A percentile compares a stretch with the other conserved stretches of the same genome.
These are phyloP conservation scores for Talaromyces stipitatus DNA, from an alignment of 495 filamentous ascomycete genomes.

Conservation along the genomic window DNA sequence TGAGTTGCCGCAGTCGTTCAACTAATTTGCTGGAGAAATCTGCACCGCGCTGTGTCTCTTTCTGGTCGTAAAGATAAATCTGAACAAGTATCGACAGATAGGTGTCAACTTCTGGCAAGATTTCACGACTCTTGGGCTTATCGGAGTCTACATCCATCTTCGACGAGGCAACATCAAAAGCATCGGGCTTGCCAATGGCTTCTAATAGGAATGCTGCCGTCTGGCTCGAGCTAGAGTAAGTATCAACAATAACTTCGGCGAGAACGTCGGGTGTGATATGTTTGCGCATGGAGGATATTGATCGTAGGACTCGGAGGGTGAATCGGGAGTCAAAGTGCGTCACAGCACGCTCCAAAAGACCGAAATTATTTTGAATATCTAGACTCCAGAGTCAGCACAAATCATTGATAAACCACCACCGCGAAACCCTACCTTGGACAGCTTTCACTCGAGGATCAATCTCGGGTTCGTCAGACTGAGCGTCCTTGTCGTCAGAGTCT, in stretches of 20 bases:
- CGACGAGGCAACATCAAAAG: slow-evolving; percentile 46
- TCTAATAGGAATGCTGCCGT: slow-evolving; percentile 62
- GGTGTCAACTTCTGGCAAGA: slow-evolving; percentile 83
- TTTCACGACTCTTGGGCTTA: slow-evolving; percentile 51
- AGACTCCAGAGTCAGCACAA: neutral
- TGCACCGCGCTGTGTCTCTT: slow-evolving; percentile 68
- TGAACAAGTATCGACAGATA: slow-evolving; percentile 86
- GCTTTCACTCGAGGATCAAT: slow-evolving; percentile 58
- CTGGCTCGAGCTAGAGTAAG: slow-evolving; percentile 57
- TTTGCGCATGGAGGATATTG: slow-evolving; percentile 92
- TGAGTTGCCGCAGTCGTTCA: slow-evolving; percentile 76
- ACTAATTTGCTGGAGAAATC: slow-evolving; percentile 76
- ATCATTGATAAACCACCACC: neutral
- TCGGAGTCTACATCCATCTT: slow-evolving; percentile 78
- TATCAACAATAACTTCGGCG: slow-evolving; percentile 70
- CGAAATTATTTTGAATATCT: slow-evolving; percentile 95
- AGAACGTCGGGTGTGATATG: slow-evolving; percentile 74
- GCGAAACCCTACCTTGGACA: slow-evolving; percentile 43
- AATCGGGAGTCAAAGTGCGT: slow-evolving; percentile 91
- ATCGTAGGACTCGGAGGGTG: slow-evolving; percentile 84
- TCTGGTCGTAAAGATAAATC: slow-evolving; percentile 81
- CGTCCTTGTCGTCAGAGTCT: slow-evolving; percentile 47
- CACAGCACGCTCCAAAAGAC: slow-evolving; percentile 84
- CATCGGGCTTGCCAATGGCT: slow-evolving; percentile 56
- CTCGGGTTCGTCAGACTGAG: slow-evolving; percentile 42